These are phyloP conservation scores for Trichoderma sp. DNA, from an alignment of 2,329 filamentous ascomycete species.

Conservation along the genomic window DNA sequence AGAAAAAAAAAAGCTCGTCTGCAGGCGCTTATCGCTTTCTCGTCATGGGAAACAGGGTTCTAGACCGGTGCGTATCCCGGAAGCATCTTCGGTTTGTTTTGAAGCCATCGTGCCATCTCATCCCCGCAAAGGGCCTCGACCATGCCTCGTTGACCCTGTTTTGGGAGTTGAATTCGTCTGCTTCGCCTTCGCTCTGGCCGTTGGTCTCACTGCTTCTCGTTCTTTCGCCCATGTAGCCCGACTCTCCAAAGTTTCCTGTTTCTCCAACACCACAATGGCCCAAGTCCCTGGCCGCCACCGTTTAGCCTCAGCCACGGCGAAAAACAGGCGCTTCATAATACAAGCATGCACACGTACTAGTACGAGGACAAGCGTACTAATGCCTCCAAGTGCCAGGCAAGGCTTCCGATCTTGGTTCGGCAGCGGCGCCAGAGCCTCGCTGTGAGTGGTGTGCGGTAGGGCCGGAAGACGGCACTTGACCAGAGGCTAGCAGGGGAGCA, in stretches of 20 bases:
- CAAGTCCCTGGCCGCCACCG: constrained; percentile 14
- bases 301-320: not conserved
- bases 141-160: constrained; percentile 10
- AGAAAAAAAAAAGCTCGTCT: not conserved
- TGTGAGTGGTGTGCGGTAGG: constrained; percentile 24
- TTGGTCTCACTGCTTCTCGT: not conserved
- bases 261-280: not conserved
- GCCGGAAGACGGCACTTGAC: constrained; percentile 26
- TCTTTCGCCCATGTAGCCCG: not conserved
- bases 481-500: constrained; percentile 19
- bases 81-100: constrained; percentile 19
- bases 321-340: not conserved
- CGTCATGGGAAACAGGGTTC: not conserved
- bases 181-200: too few relatives aligned
- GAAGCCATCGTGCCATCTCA: constrained; percentile 9
- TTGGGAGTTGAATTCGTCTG: not conserved
- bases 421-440: constrained; percentile 24
- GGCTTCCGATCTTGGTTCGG: constrained; percentile 1
- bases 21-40: not conserved
- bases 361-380: too few relatives aligned
- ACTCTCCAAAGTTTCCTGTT: constrained; percentile 6
- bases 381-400: constrained; percentile 5
- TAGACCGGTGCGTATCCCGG: constrained; percentile 18
- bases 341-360: too few relatives aligned
- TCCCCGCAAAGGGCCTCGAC: constrained; percentile 10